Percentiles rank a stretch among this genome's conserved stretches.
Evolutionary conservation across 2,329 filamentous ascomycete species (phyloP).

Genomic region (Fusarium buharicum): DNA sequence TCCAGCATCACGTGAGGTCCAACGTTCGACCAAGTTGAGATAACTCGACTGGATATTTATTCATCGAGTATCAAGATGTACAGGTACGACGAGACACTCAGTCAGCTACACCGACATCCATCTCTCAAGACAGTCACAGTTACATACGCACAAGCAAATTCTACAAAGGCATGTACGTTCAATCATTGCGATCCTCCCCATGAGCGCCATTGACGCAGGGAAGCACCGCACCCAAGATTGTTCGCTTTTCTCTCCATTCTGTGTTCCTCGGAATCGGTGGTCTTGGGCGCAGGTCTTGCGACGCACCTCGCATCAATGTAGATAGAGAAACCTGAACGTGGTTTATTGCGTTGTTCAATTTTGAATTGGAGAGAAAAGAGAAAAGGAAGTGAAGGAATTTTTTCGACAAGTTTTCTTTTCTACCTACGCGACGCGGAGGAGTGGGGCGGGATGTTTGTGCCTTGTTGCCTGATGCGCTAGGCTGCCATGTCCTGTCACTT

Average conservation of each 20-base stretch:
- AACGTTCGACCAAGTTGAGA: no score
- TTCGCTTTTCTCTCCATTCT: slow-evolving; percentile 66
- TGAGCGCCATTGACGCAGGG: slow-evolving; percentile 52
- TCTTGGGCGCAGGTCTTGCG: slow-evolving; percentile 57
- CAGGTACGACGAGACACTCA: no score
- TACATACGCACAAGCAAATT: background rate
- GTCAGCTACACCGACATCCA: slow-evolving; percentile 1
- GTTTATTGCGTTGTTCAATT: slow-evolving; percentile 61
- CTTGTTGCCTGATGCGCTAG: slow-evolving; percentile 34
- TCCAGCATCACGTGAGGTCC: no score
- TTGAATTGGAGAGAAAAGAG: slow-evolving; percentile 45
- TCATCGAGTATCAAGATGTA: no score
- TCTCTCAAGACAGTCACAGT: slow-evolving; percentile 10
- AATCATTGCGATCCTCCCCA: slow-evolving; percentile 70
- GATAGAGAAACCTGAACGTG: slow-evolving; percentile 55
- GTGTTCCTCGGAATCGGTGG: slow-evolving; percentile 58
- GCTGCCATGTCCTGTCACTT: background rate
- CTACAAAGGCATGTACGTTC: slow-evolving; percentile 60
- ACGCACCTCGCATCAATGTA: slow-evolving; percentile 60
- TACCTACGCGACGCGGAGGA: slow-evolving; percentile 17
- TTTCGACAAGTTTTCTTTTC: slow-evolving; percentile 32
- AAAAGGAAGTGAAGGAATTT: slow-evolving; percentile 21
- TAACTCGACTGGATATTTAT: no score
- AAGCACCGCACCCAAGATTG: slow-evolving; percentile 71
- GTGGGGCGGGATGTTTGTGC: slow-evolving; percentile 38